These are phyloP conservation scores for Cladosporium sp. DNA, from an alignment of 2,329 filamentous ascomycete species.

Conservation along the genomic window DNA sequence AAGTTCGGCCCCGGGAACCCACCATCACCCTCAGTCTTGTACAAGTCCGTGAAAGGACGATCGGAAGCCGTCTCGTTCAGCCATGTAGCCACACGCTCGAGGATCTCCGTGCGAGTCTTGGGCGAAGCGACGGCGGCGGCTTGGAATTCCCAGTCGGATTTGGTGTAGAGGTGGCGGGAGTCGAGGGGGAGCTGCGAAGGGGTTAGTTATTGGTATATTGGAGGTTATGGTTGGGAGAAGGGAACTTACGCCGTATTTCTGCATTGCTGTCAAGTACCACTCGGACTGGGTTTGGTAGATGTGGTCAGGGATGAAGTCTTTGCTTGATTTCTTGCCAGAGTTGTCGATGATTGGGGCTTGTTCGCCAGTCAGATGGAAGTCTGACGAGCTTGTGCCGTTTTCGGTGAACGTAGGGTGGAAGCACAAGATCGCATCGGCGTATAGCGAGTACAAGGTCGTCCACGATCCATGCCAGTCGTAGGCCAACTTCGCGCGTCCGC, in stretches of 20 bases:
- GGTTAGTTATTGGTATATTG: background rate
- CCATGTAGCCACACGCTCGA: constrained; percentile 75
- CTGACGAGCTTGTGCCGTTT: constrained; percentile 13
- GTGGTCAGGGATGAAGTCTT: constrained; percentile 65
- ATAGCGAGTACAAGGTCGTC: constrained; percentile 85
- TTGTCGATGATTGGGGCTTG: constrained; percentile 17
- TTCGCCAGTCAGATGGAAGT: background rate
- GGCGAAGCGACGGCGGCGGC: constrained; percentile 75
- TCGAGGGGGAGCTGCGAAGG: constrained; percentile 65
- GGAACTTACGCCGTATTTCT: constrained; percentile 64
- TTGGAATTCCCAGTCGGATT: constrained; percentile 91
- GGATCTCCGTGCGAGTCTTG: constrained; percentile 67
- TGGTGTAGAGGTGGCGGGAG: constrained; percentile 78
- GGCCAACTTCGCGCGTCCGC: constrained; percentile 72
- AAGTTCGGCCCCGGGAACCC: constrained; percentile 74
- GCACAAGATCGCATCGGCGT: constrained; percentile 75
- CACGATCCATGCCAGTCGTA: constrained; percentile 80
- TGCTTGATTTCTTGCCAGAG: constrained; percentile 22
- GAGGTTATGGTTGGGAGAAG: no score
- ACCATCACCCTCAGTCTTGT: constrained; percentile 75
- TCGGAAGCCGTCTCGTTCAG: constrained; percentile 79
- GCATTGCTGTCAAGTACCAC: constrained; percentile 77
- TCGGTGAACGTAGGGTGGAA: constrained; percentile 59
- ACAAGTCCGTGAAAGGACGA: constrained; percentile 76
- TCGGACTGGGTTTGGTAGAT: constrained; percentile 78